Evolutionary conservation across 176 grass and related monocot genomes (phyloP).

Genomic region (Saccharum spontaneum): DNA sequence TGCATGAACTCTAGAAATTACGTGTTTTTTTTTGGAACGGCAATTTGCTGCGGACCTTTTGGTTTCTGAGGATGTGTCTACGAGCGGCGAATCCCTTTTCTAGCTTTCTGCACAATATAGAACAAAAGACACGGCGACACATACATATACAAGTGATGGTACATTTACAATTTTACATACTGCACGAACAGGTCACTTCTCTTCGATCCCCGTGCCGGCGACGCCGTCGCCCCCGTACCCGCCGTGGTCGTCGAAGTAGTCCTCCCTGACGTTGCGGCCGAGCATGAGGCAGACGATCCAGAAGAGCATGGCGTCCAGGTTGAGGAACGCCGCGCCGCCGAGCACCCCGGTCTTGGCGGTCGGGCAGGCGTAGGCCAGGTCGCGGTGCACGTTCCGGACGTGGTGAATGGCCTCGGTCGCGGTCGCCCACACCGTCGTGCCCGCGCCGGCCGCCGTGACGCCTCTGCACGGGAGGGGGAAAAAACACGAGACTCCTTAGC

Average conservation of each 20-base stretch:
- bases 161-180: not conserved
- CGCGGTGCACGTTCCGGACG: constrained; percentile 44
- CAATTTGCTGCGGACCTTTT: not conserved
- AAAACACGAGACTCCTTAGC: not conserved
- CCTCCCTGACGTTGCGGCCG: constrained; percentile 47
- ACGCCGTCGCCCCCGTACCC: not conserved
- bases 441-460: constrained; percentile 31
- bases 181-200: not conserved
- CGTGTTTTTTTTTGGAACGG: not conserved
- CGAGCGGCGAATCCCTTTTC: not conserved
- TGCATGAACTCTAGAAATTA: not conserved
- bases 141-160: not conserved
- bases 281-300: constrained; percentile 68
- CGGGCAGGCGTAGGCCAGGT: constrained; percentile 34
- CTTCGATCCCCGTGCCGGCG: not conserved
- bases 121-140: not conserved
- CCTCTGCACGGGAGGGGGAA: not conserved
- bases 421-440: constrained; percentile 49
- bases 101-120: not conserved
- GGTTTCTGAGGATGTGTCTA: not conserved
- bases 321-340: constrained; percentile 54
- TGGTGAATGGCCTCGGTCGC: constrained; percentile 44
- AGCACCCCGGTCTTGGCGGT: constrained; percentile 63
- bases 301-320: constrained; percentile 64
- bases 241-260: constrained; percentile 28